These are phyloP conservation scores for Amanita polypyramis DNA, from an alignment of 768 basidiomycete species.

Conservation along the genomic window DNA sequence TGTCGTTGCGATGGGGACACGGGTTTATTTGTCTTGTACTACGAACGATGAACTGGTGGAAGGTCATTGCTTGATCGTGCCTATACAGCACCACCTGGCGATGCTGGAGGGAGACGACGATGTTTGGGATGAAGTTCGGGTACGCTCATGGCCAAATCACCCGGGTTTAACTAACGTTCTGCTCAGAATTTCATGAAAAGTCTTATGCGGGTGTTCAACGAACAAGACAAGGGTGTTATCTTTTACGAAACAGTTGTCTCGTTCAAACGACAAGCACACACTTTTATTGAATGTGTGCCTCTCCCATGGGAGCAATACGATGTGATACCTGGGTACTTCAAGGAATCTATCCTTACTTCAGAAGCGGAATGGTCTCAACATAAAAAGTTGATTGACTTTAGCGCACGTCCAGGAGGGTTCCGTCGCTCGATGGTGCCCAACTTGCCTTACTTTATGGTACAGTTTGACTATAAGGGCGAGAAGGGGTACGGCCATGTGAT, in stretches of 20 bases:
- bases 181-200: slow-evolving; percentile 77
- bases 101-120: slow-evolving; percentile 95
- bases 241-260: slow-evolving; percentile 92
- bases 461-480: slow-evolving; percentile 96
- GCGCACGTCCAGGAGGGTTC: slow-evolving; percentile 84
- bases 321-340: slow-evolving; percentile 87
- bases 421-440: slow-evolving; percentile 93
- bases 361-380: slow-evolving; percentile 99
- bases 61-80: slow-evolving; percentile 93
- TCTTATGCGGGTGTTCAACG: slow-evolving; percentile 88
- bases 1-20: slow-evolving; percentile 83
- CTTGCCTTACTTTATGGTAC: slow-evolving; percentile 97
- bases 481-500: slow-evolving; percentile 98
- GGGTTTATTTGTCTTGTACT: slow-evolving; percentile 87
- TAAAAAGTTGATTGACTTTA: slow-evolving; percentile 94
- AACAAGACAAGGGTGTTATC: slow-evolving; percentile 86
- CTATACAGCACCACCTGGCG: slow-evolving; percentile 86
- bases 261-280: slow-evolving; percentile 84
- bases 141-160: slow-evolving; percentile 26
- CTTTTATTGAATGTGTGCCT: slow-evolving; percentile 89
- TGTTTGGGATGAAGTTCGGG: slow-evolving; percentile 94
- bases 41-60: slow-evolving; percentile 77
- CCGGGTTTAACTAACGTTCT: neutral
- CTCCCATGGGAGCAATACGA: slow-evolving; percentile 85
- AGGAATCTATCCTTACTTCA: slow-evolving; percentile 90